Evolutionary conservation across 306 rosid species (phyloP).

Genomic region (Carpinus fangiana): DNA sequence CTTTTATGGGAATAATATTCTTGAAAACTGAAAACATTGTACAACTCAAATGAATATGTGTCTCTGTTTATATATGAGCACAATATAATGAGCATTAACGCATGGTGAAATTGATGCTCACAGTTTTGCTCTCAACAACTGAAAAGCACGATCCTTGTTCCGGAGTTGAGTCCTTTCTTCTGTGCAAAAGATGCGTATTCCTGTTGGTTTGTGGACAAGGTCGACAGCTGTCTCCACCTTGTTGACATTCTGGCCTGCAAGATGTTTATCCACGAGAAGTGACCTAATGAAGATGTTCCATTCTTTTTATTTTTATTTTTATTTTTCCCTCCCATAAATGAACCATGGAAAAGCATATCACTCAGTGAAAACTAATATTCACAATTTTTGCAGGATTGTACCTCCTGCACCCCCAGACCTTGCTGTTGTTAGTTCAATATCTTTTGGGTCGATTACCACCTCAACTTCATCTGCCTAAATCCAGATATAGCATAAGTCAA

Average conservation of each 20-base stretch:
- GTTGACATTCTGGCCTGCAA: slow-evolving; percentile 97
- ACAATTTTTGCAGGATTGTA: slow-evolving; percentile 34
- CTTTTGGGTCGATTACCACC: slow-evolving; percentile 88
- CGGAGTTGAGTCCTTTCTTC: slow-evolving; percentile 93
- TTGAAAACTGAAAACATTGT: slow-evolving; percentile 2
- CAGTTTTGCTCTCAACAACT: slow-evolving; percentile 96
- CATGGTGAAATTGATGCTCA: slow-evolving; percentile 38
- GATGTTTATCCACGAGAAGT: slow-evolving; percentile 29
- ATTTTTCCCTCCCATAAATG: slow-evolving; percentile 8
- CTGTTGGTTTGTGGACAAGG: slow-evolving; percentile 95
- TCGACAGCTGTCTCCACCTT: slow-evolving; percentile 98
- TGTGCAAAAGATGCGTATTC: slow-evolving; percentile 96
- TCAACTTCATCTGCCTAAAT: slow-evolving; percentile 96
- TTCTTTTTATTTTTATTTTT: not conserved
- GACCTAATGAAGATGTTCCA: slow-evolving; percentile 9
- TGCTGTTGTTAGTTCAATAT: slow-evolving; percentile 87
- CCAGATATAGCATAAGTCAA: slow-evolving; percentile 31
- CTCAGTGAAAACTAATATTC: slow-evolving; percentile 15
- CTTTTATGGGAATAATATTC: slow-evolving; percentile 16
- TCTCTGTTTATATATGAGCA: slow-evolving; percentile 2
- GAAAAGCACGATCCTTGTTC: slow-evolving; percentile 87
- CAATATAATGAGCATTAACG: slow-evolving; percentile 3
- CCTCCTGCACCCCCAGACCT: slow-evolving; percentile 99
- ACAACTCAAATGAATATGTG: slow-evolving; percentile 2
- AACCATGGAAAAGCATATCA: slow-evolving; percentile 22